phyloP scores from a whole-genome alignment of 495 filamentous ascomycete genomes.

The Penicillium paxilli region DNA sequence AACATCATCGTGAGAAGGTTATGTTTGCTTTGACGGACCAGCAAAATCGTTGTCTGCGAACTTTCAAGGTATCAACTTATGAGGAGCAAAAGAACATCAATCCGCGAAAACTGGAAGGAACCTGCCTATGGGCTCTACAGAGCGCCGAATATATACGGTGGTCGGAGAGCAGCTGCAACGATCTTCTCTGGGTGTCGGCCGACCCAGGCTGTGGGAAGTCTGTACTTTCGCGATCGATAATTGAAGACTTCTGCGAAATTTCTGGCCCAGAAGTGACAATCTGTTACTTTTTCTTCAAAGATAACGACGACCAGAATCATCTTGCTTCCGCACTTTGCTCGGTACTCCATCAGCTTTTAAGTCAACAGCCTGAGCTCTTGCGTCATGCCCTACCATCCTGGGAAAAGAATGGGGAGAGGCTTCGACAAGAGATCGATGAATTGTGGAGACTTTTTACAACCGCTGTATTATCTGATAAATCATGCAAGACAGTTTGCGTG shows the following conservation, averaged over 20 bases:
- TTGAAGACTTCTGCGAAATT: conserved; percentile 24
- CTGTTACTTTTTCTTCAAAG: conserved; percentile 52
- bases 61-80: conserved; percentile 27
- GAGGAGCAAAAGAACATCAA: conserved; percentile 30
- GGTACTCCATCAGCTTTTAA: conserved; percentile 43
- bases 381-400: conserved; percentile 24
- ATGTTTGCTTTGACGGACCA: conserved; percentile 14
- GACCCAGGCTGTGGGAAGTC: conserved; percentile 49
- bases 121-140: conserved; percentile 28
- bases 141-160: conserved; percentile 32
- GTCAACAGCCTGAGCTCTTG: conserved; percentile 22
- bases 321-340: conserved; percentile 33
- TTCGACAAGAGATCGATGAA: conserved; percentile 21
- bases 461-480: conserved; percentile 13
- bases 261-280: conserved; percentile 13
- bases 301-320: conserved; percentile 34
- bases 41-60: conserved; percentile 25
- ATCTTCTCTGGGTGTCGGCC: conserved; percentile 46
- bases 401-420: conserved; percentile 24
- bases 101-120: conserved; percentile 21
- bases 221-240: conserved; percentile 36
- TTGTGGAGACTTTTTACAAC: conserved; percentile 34
- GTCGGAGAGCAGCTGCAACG: conserved; percentile 20
- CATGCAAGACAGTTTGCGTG: conserved; percentile 30
- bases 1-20: conserved; percentile 12